phyloP scores from a whole-genome alignment of 352 stramenopile genomes.

The Phytopythium chamaehyphon region DNA sequence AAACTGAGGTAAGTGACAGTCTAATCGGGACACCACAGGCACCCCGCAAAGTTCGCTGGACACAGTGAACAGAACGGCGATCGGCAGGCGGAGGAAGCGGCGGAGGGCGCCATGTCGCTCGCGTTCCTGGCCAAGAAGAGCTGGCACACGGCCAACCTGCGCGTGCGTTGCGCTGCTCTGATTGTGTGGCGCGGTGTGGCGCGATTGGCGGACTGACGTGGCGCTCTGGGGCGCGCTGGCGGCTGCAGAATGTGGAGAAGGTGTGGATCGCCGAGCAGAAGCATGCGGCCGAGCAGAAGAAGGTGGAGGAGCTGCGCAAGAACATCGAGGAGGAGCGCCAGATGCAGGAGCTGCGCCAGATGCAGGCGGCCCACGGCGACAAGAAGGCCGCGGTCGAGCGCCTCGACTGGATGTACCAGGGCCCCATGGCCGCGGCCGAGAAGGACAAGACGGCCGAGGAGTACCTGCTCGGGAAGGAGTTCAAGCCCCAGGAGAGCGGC shows the following conservation, averaged over 20 bases:
- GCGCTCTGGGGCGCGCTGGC: conserved; percentile 6
- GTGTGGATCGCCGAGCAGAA: conserved; percentile 97
- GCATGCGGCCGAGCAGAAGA: conserved; percentile 90
- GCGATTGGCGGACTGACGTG: not conserved
- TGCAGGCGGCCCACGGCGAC: conserved; percentile 85
- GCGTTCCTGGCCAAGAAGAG: conserved; percentile 96
- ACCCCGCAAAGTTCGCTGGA: no score
- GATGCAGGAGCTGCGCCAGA: conserved; percentile 91
- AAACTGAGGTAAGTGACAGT: no score
- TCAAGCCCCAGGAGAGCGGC: conserved; percentile 38
- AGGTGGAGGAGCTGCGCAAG: conserved; percentile 92
- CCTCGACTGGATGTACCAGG: conserved; percentile 97
- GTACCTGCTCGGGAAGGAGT: conserved; percentile 93
- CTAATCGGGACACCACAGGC: no score
- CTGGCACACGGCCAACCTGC: conserved; percentile 96
- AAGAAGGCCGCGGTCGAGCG: conserved; percentile 78
- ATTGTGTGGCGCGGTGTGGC: not conserved
- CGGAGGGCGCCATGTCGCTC: conserved; percentile 67
- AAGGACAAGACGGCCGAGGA: conserved; percentile 76
- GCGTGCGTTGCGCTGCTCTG: conserved; percentile 35
- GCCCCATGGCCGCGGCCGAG: conserved; percentile 73
- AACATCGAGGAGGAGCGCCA: conserved; percentile 96
- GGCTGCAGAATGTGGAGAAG: conserved; percentile 93
- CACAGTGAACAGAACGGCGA: not conserved
- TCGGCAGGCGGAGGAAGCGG: not conserved